phyloP scores from a whole-genome alignment of 352 stramenopile species.

The Peronospora farinosa region DNA sequence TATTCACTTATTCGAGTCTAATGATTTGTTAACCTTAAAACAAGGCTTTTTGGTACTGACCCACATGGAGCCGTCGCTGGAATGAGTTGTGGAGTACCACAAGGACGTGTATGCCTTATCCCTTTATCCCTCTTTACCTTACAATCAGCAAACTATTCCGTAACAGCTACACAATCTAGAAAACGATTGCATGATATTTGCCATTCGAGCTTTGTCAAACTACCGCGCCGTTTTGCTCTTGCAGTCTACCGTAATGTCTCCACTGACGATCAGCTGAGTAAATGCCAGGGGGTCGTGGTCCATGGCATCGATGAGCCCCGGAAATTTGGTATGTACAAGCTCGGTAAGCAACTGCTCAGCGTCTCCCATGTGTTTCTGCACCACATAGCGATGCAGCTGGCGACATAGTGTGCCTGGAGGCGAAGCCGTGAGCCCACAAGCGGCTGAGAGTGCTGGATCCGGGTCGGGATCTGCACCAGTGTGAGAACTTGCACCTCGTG shows the following conservation, averaged over 20 bases:
- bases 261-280: conserved; percentile 54
- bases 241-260: conserved; percentile 30
- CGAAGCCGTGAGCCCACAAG: conserved; percentile 11
- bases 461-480: conserved; percentile 13
- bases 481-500: conserved; percentile 9
- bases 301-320: conserved; percentile 67
- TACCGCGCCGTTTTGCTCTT: conserved; percentile 20
- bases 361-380: conserved; percentile 30
- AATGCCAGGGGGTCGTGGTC: conserved; percentile 73
- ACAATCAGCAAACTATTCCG: not conserved
- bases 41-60: too few relatives aligned
- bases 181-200: conserved; percentile 23
- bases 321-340: conserved; percentile 58
- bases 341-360: conserved; percentile 60
- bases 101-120: too few relatives aligned
- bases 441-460: conserved; percentile 11
- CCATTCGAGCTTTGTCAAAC: conserved; percentile 22
- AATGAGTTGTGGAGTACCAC: too few relatives aligned
- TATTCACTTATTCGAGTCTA: too few relatives aligned
- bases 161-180: conserved; percentile 10
- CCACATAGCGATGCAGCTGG: conserved; percentile 36
- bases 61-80: too few relatives aligned
- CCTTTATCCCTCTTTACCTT: too few relatives aligned
- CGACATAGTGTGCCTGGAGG: conserved; percentile 24
- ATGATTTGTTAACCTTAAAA: too few relatives aligned